Percentiles rank a stretch among this genome's conserved stretches.
Evolutionary conservation across 2,329 filamentous ascomycete genomes (phyloP).

Genomic region (Fusarium gaditjirri): DNA sequence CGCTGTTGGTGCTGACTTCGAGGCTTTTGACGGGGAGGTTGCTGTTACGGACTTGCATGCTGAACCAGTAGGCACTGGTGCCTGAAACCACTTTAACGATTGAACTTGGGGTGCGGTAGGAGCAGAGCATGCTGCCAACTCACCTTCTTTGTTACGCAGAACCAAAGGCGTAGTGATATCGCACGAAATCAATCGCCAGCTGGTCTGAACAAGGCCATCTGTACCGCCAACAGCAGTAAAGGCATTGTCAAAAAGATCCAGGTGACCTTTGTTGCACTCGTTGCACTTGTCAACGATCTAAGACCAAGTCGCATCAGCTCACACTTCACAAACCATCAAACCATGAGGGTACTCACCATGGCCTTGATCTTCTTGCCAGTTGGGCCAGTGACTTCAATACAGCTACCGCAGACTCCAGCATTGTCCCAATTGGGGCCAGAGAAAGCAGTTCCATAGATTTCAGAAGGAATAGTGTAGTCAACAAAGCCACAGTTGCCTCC

Average conservation of each 20-base stretch:
- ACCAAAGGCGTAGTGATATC: conserved; percentile 54
- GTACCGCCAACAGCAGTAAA: conserved; percentile 52
- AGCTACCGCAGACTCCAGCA: conserved; percentile 68
- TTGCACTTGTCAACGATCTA: conserved; percentile 59
- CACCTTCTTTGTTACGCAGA: conserved; percentile 57
- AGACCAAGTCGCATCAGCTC: background rate
- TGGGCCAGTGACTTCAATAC: conserved; percentile 68
- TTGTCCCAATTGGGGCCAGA: conserved; percentile 67
- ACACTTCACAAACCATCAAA: background rate
- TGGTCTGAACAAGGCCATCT: conserved; percentile 50
- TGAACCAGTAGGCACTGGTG: conserved; percentile 50
- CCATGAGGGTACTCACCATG: conserved; percentile 60
- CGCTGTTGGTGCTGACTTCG: conserved; percentile 70
- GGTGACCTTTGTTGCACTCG: conserved; percentile 53
- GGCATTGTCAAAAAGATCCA: conserved; percentile 58
- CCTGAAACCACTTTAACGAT: background rate
- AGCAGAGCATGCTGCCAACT: conserved; percentile 34
- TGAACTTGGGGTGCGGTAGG: accelerated
- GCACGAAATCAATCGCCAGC: conserved; percentile 52
- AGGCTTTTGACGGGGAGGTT: conserved; percentile 66
- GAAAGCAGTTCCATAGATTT: conserved; percentile 70
- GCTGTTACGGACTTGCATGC: conserved; percentile 70
- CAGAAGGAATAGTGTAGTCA: conserved; percentile 68
- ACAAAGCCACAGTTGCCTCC: conserved; percentile 73
- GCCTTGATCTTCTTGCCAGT: conserved; percentile 66